Base-by-base conservation (phyloP, 2,329 filamentous ascomycete species). In the Trichophyton mentagrophytes region DNA sequence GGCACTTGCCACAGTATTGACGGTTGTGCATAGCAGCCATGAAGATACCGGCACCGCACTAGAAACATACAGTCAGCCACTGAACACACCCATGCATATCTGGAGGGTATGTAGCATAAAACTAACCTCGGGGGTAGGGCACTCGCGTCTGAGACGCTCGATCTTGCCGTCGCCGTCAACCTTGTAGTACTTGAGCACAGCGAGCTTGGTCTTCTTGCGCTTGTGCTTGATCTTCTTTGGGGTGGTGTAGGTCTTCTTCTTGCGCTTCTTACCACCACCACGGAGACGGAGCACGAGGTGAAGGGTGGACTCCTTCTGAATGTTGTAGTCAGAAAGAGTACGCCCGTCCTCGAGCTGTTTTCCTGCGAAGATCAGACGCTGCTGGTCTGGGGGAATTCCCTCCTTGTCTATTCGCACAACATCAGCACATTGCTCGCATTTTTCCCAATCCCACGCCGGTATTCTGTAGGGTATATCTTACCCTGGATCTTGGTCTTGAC, bases 201-300 rank as follows among this genome's bases (percentile, higher is more conserved):
- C 93, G 79, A 99, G 83, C 88, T 99, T 99, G 86, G 89, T 96
- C 92, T 99, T 99, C 90, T 97, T 99, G 84, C 90, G 88, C 91
- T 99, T 99, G 88, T 99, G 93, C 93, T 99, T 99, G 88, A 99
- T 99, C 90, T 99, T 99, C 91, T 99, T 99, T 79, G 93, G 93
- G 75, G 93, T 99, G 78, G 90, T 97, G 89, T 99, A 99, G 72
- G 99, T 93, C 91, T 99, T 99, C 90, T 96, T 96, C 90, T 99
- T 99, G 81, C 95, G 87, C 89, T 97, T 96, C 90, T 99, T 99
- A 77, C 80, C 91, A 80, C 92, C 93, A 85, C 93, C 93, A 85
- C 92, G 93, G 65, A 99, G 90, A 77, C 93, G 90, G 72, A 99
- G 87, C 73, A 99, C 93, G 72, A 97, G 83, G 82, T 99, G 93